phyloP scores from a whole-genome alignment of 2,329 filamentous ascomycete genomes.

The Pseudocercospora fijiensis region DNA sequence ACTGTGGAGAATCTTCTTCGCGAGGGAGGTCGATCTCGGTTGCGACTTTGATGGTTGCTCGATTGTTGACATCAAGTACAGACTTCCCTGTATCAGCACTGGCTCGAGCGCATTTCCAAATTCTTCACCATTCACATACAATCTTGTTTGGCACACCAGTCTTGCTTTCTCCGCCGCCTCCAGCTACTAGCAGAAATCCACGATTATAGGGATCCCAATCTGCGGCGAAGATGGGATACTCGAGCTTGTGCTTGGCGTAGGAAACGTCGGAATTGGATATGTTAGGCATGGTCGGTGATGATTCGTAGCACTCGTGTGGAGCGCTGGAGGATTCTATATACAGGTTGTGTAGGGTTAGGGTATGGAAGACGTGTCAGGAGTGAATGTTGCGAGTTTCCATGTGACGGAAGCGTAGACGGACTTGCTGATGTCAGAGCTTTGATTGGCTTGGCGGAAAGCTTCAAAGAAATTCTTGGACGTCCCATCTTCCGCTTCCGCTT shows the following conservation, averaged over 20 bases:
- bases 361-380: neutral
- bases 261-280: slow-evolving; percentile 35
- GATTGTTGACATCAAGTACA: slow-evolving; percentile 68
- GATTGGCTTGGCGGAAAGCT: neutral
- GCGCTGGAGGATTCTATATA: neutral
- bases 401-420: neutral
- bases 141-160: slow-evolving; percentile 87
- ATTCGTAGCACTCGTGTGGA: neutral
- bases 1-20: slow-evolving; percentile 86
- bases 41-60: slow-evolving; percentile 60
- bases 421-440: neutral
- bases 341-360: neutral
- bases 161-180: slow-evolving; percentile 78
- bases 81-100: slow-evolving; percentile 50
- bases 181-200: slow-evolving; percentile 74
- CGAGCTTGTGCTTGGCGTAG: slow-evolving; percentile 64
- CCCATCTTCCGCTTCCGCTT: neutral
- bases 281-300: slow-evolving; percentile 14
- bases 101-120: neutral
- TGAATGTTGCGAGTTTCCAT: neutral
- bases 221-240: slow-evolving; percentile 82
- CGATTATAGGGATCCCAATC: slow-evolving; percentile 83
- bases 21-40: slow-evolving; percentile 75
- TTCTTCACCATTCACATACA: slow-evolving; percentile 50
- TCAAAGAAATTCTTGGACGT: slow-evolving; percentile 1